phyloP scores from a whole-genome alignment of 179 eudicot genomes.

The Beta lomatogona region DNA sequence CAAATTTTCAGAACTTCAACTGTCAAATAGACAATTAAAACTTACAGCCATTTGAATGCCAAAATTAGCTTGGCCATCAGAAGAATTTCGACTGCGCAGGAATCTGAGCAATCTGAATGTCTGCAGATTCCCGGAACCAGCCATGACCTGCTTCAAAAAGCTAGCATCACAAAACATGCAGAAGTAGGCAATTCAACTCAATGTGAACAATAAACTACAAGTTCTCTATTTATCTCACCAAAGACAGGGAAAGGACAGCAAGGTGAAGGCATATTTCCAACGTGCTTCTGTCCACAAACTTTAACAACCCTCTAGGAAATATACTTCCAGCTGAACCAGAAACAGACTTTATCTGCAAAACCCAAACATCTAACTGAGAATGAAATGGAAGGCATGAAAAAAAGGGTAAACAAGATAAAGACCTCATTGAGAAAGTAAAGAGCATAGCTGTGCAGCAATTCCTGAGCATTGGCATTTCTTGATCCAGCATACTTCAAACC shows the following conservation, averaged over 20 bases:
- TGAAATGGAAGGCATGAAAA: conserved; percentile 22
- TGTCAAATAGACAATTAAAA: conserved; percentile 17
- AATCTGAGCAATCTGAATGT: conserved; percentile 84
- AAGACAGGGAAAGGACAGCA: conserved; percentile 77
- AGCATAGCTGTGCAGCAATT: conserved; percentile 78
- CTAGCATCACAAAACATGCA: conserved; percentile 24
- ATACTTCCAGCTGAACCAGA: conserved; percentile 46
- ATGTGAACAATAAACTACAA: not conserved
- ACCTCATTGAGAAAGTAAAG: conserved; percentile 92
- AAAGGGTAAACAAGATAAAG: conserved; percentile 25
- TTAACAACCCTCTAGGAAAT: conserved; percentile 71
- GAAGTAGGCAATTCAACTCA: conserved; percentile 12
- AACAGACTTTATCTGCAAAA: conserved; percentile 84
- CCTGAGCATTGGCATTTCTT: conserved; percentile 77
- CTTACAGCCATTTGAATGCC: conserved; percentile 95
- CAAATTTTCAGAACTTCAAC: not conserved
- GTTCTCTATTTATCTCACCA: conserved; percentile 54
- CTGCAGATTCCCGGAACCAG: conserved; percentile 93
- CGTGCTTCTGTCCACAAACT: conserved; percentile 87
- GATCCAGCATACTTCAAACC: conserved; percentile 97
- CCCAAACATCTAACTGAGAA: conserved; percentile 19
- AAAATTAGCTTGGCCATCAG: conserved; percentile 84
- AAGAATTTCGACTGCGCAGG: conserved; percentile 75
- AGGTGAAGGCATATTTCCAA: conserved; percentile 97
- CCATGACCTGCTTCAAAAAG: conserved; percentile 84